Base-by-base conservation (phyloP, 169 alveolate genomes). In the Plasmodium falciparum region DNA sequence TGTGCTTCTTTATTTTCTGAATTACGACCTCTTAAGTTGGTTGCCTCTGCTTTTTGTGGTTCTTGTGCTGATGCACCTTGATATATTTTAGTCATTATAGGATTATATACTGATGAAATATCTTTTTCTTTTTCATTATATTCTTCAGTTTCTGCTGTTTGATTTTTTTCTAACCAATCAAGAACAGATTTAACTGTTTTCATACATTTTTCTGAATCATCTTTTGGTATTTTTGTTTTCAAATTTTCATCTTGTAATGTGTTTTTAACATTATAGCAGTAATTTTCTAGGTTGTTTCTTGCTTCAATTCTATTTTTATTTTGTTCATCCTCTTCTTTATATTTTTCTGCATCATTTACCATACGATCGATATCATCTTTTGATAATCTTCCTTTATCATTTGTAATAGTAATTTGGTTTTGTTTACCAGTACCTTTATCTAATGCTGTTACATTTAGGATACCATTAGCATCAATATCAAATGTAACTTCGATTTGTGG, bases 271-370 rank as follows among this genome's bases (percentile, higher is more conserved):
- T 96, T 94, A 96, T 97, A 97, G 92, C 98, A 95, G 90, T 97
- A 97, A 93, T 96, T 97, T 93, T 97, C 99, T n/a, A 97, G 88
- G 24, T 95, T 95, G 92, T 98, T 98, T 95, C 96, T 97, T 50
- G 99, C 97, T 80, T 97, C 99, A 63, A 98, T 95, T 93, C 97
- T 95, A 63, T 83, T 86, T 89, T 95, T 96, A 58, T 96, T 95
- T 86, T 94, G 93, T 76, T 97, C 99, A 90, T 98, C 99, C 89
- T 97, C 98, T 63, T 95, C 99, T 92, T 96, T 95, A 95, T 92
- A 97, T 96, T 97, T 97, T 95, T 98, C 99, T 52, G 99, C 99
- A 74, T 98, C 99, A 61, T 94, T 95, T 39, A 98, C 99, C 98
- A 98, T 95, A 75, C 98, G 96, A 88, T 98, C 99, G 73, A 98